These are phyloP conservation scores for Symbiodinium natans DNA, from an alignment of 73 alveolate species.

Conservation along the genomic window DNA sequence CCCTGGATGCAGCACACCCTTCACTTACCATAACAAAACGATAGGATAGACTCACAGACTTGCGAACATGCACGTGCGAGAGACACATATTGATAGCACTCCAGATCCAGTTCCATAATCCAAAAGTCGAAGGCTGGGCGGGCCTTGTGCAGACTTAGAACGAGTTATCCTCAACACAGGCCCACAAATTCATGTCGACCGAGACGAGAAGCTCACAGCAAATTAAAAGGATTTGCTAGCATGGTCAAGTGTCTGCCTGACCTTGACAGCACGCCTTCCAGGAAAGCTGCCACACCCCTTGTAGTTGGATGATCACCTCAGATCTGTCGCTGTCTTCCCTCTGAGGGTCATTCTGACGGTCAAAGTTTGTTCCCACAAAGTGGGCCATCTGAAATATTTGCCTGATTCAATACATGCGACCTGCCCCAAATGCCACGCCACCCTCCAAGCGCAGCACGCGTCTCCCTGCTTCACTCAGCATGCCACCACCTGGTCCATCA, in stretches of 20 bases:
- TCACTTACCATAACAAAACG: too few relatives aligned
- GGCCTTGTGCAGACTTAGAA: not conserved
- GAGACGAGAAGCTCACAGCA: not conserved
- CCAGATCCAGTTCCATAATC: constrained; percentile 80
- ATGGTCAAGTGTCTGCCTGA: not conserved
- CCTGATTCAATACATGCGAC: not conserved
- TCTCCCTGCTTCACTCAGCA: not conserved
- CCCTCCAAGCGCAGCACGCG: constrained; percentile 55
- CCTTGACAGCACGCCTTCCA: not conserved
- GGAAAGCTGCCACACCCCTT: constrained; percentile 46
- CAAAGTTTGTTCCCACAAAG: too few relatives aligned
- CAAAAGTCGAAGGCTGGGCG: not conserved
- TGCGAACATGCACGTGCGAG: not conserved
- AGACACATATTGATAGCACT: constrained; percentile 35
- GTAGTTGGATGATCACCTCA: constrained; percentile 77
- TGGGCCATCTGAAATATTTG: too few relatives aligned
- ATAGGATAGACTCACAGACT: too few relatives aligned
- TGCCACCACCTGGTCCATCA: not conserved
- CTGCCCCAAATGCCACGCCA: constrained; percentile 65
- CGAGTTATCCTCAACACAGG: not conserved
- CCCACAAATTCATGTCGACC: not conserved
- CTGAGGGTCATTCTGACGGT: too few relatives aligned
- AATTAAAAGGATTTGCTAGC: not conserved
- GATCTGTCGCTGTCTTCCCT: not conserved
- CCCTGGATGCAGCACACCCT: too few relatives aligned